A percentile compares a stretch with the other conserved stretches of the same genome.
Conservation (phyloP, 441 rosid genomes). For the Capsella rubella region DNA sequence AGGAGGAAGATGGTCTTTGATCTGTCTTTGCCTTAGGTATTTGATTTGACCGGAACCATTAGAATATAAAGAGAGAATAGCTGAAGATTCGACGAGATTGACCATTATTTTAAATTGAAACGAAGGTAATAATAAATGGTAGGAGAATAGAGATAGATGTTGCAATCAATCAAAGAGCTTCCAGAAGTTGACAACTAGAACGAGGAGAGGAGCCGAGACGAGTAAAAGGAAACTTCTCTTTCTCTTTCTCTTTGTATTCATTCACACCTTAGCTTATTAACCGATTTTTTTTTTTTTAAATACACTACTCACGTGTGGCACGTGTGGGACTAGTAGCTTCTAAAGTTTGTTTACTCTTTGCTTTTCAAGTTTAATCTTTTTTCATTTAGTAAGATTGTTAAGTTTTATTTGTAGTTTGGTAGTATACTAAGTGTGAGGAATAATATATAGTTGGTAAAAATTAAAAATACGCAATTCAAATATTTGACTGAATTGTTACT, state of each 20-base stretch:
- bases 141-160: conserved; percentile 36
- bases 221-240: not conserved
- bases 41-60: conserved; percentile 33
- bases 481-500: too few relatives aligned
- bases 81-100: conserved; percentile 42
- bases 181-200: conserved; percentile 43
- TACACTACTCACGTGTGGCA: conserved; percentile 20
- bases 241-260: not conserved
- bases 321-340: not conserved
- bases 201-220: conserved; percentile 9
- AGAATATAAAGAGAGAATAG: conserved; percentile 20
- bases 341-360: not conserved
- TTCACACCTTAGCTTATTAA: conserved; percentile 33
- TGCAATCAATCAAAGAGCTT: conserved; percentile 38
- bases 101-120: not conserved
- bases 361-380: not conserved
- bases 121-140: not conserved
- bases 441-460: too few relatives aligned
- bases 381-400: not conserved
- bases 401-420: too few relatives aligned
- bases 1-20: not conserved
- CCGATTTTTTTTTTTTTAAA: not conserved
- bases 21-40: conserved; percentile 10
- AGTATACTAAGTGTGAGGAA: too few relatives aligned
- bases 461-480: too few relatives aligned